Conservation (phyloP, 306 rosid genomes). For the Pueraria montana region DNA sequence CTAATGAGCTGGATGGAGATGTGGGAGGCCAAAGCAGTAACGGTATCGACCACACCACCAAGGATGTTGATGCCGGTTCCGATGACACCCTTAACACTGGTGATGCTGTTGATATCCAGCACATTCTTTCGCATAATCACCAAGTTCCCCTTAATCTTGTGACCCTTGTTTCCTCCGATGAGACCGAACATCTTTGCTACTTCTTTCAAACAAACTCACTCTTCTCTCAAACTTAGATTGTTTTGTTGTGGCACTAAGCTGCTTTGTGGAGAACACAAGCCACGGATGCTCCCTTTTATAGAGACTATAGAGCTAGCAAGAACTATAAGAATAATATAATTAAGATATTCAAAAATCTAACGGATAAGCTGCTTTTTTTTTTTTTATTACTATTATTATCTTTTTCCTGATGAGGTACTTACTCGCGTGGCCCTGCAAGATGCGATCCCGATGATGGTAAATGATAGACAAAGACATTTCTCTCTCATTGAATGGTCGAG, state of each 20-base stretch:
- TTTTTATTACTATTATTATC: no score
- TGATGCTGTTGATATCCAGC: constrained; percentile 49
- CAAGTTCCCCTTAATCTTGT: constrained; percentile 49
- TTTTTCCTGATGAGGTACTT: no score
- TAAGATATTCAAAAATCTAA: background rate
- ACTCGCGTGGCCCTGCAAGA: no score
- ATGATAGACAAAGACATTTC: no score
- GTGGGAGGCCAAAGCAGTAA: constrained; percentile 45
- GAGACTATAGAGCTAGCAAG: no score
- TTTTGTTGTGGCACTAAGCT: no score
- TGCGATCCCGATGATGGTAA: no score
- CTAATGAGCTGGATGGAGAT: constrained; percentile 56
- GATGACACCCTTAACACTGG: constrained; percentile 2
- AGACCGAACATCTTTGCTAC: constrained; percentile 50
- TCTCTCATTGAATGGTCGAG: no score
- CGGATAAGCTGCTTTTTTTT: no score
- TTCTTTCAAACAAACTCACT: background rate
- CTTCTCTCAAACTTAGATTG: no score
- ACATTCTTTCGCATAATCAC: constrained; percentile 58
- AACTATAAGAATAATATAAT: no score
- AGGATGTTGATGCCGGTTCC: constrained; percentile 31
- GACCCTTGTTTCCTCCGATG: constrained; percentile 9
- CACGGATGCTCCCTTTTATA: background rate
- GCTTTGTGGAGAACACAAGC: background rate
- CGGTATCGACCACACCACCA: constrained; percentile 42